Conservation (phyloP, 495 filamentous ascomycete genomes). For the Podospora australis region DNA sequence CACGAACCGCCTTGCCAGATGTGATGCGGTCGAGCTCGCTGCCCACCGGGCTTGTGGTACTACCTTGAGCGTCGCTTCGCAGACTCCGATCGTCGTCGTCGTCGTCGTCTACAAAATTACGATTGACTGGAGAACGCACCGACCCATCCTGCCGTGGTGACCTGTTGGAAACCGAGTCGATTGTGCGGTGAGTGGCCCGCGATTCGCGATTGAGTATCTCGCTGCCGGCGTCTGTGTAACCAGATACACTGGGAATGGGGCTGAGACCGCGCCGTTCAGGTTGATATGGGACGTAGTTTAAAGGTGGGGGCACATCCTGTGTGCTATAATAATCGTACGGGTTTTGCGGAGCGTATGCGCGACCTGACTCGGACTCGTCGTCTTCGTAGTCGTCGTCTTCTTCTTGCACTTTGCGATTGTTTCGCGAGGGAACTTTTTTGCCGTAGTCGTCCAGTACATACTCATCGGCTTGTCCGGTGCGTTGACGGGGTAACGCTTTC, state of each 20-base stretch:
- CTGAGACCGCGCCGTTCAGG: constrained; percentile 61
- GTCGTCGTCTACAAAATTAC: constrained; percentile 33
- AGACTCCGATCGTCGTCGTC: constrained; percentile 32
- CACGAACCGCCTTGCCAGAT: constrained; percentile 61
- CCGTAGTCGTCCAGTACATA: constrained; percentile 44
- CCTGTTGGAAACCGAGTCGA: constrained; percentile 37
- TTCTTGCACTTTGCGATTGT: constrained; percentile 16
- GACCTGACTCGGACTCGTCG: constrained; percentile 25
- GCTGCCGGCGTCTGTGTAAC: constrained; percentile 52
- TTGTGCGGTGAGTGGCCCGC: constrained; percentile 37
- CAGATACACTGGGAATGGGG: constrained; percentile 83
- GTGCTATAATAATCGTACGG: constrained; percentile 46
- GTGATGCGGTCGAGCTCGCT: constrained; percentile 59
- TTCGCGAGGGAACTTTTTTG: constrained; percentile 27
- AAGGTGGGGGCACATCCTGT: constrained; percentile 48
- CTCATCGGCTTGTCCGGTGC: constrained; percentile 29
- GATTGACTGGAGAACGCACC: constrained; percentile 28
- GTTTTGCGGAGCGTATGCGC: constrained; percentile 34
- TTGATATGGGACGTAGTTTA: constrained; percentile 52
- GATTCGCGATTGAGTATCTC: constrained; percentile 46
- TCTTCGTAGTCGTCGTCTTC: constrained; percentile 43
- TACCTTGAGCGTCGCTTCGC: constrained; percentile 43
- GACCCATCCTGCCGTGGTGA: constrained; percentile 29
- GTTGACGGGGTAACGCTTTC: constrained; percentile 36
- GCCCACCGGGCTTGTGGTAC: constrained; percentile 60